A percentile compares a stretch with the other conserved stretches of the same genome.
Conservation (phyloP, 805 yeast genomes). For the Kazachstania africana region DNA sequence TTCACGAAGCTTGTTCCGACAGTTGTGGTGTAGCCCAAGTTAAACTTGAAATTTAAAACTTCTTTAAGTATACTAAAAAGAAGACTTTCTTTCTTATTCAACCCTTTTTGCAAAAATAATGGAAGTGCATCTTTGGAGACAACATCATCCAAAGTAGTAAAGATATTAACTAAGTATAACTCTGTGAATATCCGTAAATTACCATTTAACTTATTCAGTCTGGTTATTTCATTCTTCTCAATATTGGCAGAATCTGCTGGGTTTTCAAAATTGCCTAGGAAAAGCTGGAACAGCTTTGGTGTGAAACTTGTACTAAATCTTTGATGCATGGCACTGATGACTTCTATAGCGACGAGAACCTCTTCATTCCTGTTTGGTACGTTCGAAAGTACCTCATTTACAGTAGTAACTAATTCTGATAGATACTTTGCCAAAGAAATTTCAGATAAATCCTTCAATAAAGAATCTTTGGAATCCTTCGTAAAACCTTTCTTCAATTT, state of each 20-base stretch:
- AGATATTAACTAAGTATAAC: conserved; percentile 44
- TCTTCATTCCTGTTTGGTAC: conserved; percentile 43
- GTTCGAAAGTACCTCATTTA: conserved; percentile 49
- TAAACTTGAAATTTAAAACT: conserved; percentile 31
- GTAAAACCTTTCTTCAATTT: conserved; percentile 48
- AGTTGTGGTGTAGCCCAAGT: conserved; percentile 24
- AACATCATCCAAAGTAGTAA: conserved; percentile 34
- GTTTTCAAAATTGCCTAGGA: conserved; percentile 31
- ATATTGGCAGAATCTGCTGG: conserved; percentile 16
- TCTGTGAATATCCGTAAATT: conserved; percentile 46
- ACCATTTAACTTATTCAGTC: conserved; percentile 33
- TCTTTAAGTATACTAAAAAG: conserved; percentile 36
- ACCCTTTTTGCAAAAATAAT: conserved; percentile 28
- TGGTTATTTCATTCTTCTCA: conserved; percentile 35
- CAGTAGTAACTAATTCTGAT: conserved; percentile 52
- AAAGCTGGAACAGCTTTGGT: conserved; percentile 32
- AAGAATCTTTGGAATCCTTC: conserved; percentile 35
- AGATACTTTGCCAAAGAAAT: conserved; percentile 64
- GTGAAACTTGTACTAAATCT: conserved; percentile 50
- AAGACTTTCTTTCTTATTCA: conserved; percentile 28
- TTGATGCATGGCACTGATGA: conserved; percentile 66
- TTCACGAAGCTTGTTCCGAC: conserved; percentile 40
- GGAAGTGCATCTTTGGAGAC: conserved; percentile 33
- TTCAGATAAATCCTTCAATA: conserved; percentile 50
- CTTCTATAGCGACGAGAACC: conserved; percentile 49